Percentiles rank a stretch among this genome's conserved stretches.
Evolutionary conservation across 208 protist species (phyloP).

Genomic region (Herpetomonas samuelpessoai): DNA sequence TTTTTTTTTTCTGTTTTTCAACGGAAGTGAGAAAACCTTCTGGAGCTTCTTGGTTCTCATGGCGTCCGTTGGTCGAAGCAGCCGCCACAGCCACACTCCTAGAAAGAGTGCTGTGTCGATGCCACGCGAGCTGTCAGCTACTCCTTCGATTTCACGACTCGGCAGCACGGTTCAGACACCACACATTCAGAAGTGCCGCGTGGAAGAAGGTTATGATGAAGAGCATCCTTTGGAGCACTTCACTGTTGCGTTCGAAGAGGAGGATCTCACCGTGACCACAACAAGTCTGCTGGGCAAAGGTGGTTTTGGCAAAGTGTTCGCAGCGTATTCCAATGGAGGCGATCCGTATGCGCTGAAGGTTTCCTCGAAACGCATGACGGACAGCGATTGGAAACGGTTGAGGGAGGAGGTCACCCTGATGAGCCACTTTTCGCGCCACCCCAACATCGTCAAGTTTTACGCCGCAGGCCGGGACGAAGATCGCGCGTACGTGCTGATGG

Average conservation of each 20-base stretch:
- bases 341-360: constrained; percentile 83
- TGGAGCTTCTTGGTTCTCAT: too few relatives aligned
- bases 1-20: too few relatives aligned
- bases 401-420: constrained; percentile 83
- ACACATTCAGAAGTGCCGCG: constrained; percentile 69
- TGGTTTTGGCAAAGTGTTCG: constrained; percentile 83
- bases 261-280: constrained; percentile 60
- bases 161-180: constrained; percentile 62
- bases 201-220: constrained; percentile 37
- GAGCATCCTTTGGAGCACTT: constrained; percentile 68
- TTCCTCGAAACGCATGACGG: constrained; percentile 80
- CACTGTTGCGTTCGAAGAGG: constrained; percentile 70
- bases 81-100: not conserved
- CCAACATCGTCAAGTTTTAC: constrained; percentile 85
- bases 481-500: constrained; percentile 85
- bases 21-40: too few relatives aligned
- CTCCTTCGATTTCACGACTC: constrained; percentile 56
- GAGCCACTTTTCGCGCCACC: constrained; percentile 83
- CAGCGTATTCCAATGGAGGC: constrained; percentile 62
- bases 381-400: constrained; percentile 79
- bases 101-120: constrained; percentile 31
- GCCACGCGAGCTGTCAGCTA: constrained; percentile 70
- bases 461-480: constrained; percentile 69
- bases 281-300: constrained; percentile 75
- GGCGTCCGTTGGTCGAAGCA: not conserved